Base-by-base conservation (phyloP, 768 basidiomycete genomes). In the Termitomyces sp. region DNA sequence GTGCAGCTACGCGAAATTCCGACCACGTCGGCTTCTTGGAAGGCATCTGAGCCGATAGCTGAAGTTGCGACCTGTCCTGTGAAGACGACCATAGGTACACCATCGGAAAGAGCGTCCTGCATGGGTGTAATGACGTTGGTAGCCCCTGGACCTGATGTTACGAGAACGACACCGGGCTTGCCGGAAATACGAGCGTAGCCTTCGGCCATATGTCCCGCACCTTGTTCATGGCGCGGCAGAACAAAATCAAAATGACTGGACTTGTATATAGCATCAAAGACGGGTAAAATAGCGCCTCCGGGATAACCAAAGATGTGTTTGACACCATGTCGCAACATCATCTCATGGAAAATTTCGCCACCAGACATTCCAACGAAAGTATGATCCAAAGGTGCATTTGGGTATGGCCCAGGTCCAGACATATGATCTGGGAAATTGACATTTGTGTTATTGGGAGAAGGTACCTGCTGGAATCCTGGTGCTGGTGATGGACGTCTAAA, bases 221-320 rank as follows among this genome's bases (percentile, higher is more conserved):
- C 97, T 66, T 99, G 96, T 68, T 99, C 96, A 65, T 99, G 96
- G 27, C 96, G 83, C 13, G 96, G 96, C 15, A 98, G 84, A 57
- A 99, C 80, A 62, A 99, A 99, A 56, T 97, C 85, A 62, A 98
- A 98, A 70, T 97, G 88, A 3, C 85, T 81, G 7, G 94, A 96
- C 70, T 96, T 88, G 80, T 98, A 89, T 72, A 98, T 99, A 68
- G 97, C 97, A 70, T 99, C 96, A 72, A 98, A 99, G n/a, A 99
- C 97, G 57, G 96, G 97, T 33, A 98, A 84, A 70, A 98, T 98
- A 39, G 96, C 97, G 54, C 96, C 96, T 41, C 95, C 95, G 7
- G 96, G 96, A 73, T 98, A 99, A 35, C 96, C 96, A 64, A 99
- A 98, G 43, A 99, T 82, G 65, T 98, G 92, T 71, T 95, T 97